Percentiles rank a stretch among this genome's conserved stretches.
These are phyloP conservation scores for Effrenium voratum DNA, from an alignment of 73 alveolate species.

Conservation along the genomic window DNA sequence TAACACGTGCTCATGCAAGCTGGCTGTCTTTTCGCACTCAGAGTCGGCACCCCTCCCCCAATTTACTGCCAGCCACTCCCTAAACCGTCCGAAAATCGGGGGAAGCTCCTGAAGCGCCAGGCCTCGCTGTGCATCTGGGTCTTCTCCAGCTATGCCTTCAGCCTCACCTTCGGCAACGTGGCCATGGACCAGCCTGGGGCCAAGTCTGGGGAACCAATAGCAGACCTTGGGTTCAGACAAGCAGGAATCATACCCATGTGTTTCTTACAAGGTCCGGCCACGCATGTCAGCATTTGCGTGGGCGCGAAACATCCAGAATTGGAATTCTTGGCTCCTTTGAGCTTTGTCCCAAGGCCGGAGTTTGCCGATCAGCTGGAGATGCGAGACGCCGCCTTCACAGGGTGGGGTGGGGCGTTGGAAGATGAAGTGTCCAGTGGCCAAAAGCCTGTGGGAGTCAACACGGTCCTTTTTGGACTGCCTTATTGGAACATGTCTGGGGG, in stretches of 20 bases:
- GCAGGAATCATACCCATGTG: not conserved
- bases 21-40: no score
- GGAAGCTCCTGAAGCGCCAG: no score
- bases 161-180: slow-evolving; percentile 63
- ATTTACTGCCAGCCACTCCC: no score
- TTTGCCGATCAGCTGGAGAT: slow-evolving; percentile 77
- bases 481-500: no score
- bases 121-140: slow-evolving; percentile 73
- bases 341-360: slow-evolving; percentile 35
- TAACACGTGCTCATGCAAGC: no score
- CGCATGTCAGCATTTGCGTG: not conserved
- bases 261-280: not conserved
- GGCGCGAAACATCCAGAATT: not conserved
- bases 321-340: not conserved
- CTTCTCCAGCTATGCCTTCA: slow-evolving; percentile 53
- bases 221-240: not conserved
- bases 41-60: no score
- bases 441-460: no score
- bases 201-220: no score
- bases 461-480: no score
- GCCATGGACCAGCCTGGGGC: slow-evolving; percentile 36
- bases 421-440: no score
- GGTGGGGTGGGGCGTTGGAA: no score
- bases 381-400: slow-evolving; percentile 60
- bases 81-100: no score